Evolutionary conservation across 768 basidiomycete genomes (phyloP).

Genomic region (Strobilomyces confusus): DNA sequence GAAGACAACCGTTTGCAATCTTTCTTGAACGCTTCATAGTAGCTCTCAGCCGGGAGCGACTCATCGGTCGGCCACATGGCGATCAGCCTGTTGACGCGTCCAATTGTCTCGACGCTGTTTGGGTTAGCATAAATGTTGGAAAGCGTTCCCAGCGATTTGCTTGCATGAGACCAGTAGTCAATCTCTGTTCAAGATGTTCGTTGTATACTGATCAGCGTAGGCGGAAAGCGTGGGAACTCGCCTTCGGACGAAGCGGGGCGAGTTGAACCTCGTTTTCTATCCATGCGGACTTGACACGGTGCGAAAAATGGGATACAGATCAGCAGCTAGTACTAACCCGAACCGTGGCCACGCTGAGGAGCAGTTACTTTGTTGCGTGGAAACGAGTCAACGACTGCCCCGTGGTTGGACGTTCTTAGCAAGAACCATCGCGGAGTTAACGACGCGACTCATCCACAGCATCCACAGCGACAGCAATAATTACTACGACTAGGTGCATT

Average conservation of each 20-base stretch:
- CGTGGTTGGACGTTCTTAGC: constrained; percentile 6
- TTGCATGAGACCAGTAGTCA: constrained; percentile 71
- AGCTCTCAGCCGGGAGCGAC: constrained; percentile 59
- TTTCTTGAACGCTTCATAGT: constrained; percentile 57
- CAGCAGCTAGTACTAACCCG: constrained; percentile 6
- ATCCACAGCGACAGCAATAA: background rate
- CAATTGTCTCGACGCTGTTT: constrained; percentile 54
- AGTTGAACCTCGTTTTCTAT: constrained; percentile 58
- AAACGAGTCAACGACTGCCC: background rate
- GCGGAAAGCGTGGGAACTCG: constrained; percentile 33
- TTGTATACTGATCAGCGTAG: constrained; percentile 9
- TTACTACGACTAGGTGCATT: background rate
- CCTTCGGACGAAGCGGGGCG: constrained; percentile 79
- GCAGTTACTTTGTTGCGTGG: constrained; percentile 6
- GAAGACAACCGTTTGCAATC: constrained; percentile 58
- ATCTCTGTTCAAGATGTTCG: constrained; percentile 47
- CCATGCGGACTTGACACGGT: constrained; percentile 40
- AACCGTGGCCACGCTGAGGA: background rate
- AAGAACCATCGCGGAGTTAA: constrained; percentile 22
- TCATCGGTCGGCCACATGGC: constrained; percentile 72
- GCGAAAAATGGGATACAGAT: background rate
- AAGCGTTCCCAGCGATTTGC: constrained; percentile 52
- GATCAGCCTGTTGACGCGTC: constrained; percentile 70
- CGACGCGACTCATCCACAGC: background rate
- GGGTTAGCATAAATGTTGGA: constrained; percentile 51